Evolutionary conservation across 805 yeast genomes (phyloP).

Genomic region (Starmerella floris): DNA sequence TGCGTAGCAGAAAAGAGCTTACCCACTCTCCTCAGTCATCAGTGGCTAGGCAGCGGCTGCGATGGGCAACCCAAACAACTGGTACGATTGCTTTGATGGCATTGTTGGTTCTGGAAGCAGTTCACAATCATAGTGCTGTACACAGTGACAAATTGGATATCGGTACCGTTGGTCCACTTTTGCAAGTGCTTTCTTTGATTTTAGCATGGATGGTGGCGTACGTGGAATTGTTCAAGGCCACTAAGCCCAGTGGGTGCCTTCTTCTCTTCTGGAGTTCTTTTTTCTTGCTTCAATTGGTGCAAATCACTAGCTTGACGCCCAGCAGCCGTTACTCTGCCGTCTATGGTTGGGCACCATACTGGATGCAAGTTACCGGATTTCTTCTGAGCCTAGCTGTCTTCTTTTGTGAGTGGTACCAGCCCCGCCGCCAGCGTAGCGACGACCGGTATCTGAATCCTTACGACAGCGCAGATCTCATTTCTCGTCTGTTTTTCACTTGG

Average conservation of each 20-base stretch:
- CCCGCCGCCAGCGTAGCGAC: constrained; percentile 29
- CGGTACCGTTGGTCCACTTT: constrained; percentile 29
- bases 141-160: constrained; percentile 23
- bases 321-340: constrained; percentile 18
- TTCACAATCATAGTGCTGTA: constrained; percentile 9
- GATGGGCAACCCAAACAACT: constrained; percentile 18
- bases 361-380: constrained; percentile 7
- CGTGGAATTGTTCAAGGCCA: constrained; percentile 55
- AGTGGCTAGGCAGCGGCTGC: constrained; percentile 19
- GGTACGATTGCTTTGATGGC: constrained; percentile 17
- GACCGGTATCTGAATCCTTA: constrained; percentile 30
- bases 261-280: constrained; percentile 65
- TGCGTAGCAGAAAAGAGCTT: constrained; percentile 17
- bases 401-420: constrained; percentile 30
- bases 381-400: constrained; percentile 23
- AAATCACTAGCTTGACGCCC: constrained; percentile 23
- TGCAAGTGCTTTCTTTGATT: constrained; percentile 33
- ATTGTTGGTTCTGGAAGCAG: constrained; percentile 10
- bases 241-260: constrained; percentile 52
- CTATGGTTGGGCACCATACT: neutral
- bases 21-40: constrained; percentile 13
- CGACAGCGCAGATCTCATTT: constrained; percentile 55
- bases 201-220: constrained; percentile 49
- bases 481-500: constrained; percentile 76
- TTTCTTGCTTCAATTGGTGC: constrained; percentile 36